Base-by-base conservation (phyloP, 116 monocot species). In the Cymodocea nodosa region DNA sequence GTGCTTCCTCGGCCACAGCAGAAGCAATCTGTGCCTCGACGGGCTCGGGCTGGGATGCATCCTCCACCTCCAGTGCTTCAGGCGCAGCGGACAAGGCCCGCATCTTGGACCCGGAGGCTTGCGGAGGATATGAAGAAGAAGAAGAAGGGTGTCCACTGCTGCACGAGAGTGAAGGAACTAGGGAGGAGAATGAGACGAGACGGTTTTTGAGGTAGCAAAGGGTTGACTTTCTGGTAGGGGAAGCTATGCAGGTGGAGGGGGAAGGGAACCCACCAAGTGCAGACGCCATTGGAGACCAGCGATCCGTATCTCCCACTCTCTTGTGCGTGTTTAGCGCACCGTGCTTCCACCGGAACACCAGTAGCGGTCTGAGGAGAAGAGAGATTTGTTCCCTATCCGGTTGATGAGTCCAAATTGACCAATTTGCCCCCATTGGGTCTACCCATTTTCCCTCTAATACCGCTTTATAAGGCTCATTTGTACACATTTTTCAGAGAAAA, bases 1-100 rank as follows among this genome's bases (percentile, higher is more conserved):
- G 77, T 23, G 53, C 20, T 56, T 77, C 84, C 4, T 48, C 61
- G 59, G 84, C 82, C 17, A 70, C 57, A 18, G 70, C 75, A 15
- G 81, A 81, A 16, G 78, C 89, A 24, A 92, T 70, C 75, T 93
- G 89, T 8, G 71, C 66, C 75, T 93, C 89, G 8, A 93, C 85
- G 20, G 85, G 76, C 63, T 85, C 89, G 50, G 85, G 85, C 23
- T 65, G 23, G 24, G 73, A 20, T 5, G 34, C 51, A 56, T 67
- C 74, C 65, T 65, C 75, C 34, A 52, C 57, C 16, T 39, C 70
- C 56, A 63, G 19, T 19, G 67, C 49, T 16, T 71, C 84, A 7
- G 77, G 6, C 24, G 78, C 72, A 14, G 85, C 77, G 14, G 62
- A 39, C 53, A 52, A 19, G 11, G 78, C 60, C 80, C 79, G 75